Conservation (phyloP, 345 rosid genomes). For the Rubroshorea leprosula region DNA sequence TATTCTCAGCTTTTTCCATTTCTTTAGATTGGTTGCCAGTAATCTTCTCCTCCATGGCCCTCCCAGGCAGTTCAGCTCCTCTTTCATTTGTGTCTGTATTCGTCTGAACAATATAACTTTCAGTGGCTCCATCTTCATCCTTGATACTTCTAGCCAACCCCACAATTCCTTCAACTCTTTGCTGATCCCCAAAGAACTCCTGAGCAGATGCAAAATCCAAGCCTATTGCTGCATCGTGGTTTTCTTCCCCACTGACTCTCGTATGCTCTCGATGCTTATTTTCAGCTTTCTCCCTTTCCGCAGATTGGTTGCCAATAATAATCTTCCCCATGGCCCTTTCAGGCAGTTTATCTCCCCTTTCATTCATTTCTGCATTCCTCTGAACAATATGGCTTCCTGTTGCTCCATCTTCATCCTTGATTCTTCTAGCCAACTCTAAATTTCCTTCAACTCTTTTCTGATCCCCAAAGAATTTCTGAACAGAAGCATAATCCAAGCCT, state of each 20-base stretch:
- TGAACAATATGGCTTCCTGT: slow-evolving; percentile 38
- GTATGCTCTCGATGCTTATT: slow-evolving; percentile 26
- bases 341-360: slow-evolving; percentile 24
- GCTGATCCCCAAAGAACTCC: too few species aligned
- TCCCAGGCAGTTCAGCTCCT: too few species aligned
- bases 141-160: too few species aligned
- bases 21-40: too few species aligned
- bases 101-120: too few species aligned
- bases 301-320: slow-evolving; percentile 10
- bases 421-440: slow-evolving; percentile 53
- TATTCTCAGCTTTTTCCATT: too few species aligned
- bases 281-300: slow-evolving; percentile 27
- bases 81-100: too few species aligned
- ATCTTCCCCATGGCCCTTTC: slow-evolving; percentile 22
- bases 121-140: too few species aligned
- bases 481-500: slow-evolving; percentile 23
- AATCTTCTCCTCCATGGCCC: too few species aligned
- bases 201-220: too few species aligned
- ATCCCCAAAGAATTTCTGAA: slow-evolving; percentile 23
- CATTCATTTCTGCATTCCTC: slow-evolving; percentile 20
- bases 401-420: slow-evolving; percentile 40
- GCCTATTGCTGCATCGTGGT: too few species aligned
- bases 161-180: too few species aligned
- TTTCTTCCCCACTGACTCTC: slow-evolving; percentile 25
- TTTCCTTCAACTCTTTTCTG: slow-evolving; percentile 32